A percentile compares a stretch with the other conserved stretches of the same genome.
Evolutionary conservation across 1,284 basidiomycete genomes (phyloP).

Genomic region (Leccinum pachyderme): DNA sequence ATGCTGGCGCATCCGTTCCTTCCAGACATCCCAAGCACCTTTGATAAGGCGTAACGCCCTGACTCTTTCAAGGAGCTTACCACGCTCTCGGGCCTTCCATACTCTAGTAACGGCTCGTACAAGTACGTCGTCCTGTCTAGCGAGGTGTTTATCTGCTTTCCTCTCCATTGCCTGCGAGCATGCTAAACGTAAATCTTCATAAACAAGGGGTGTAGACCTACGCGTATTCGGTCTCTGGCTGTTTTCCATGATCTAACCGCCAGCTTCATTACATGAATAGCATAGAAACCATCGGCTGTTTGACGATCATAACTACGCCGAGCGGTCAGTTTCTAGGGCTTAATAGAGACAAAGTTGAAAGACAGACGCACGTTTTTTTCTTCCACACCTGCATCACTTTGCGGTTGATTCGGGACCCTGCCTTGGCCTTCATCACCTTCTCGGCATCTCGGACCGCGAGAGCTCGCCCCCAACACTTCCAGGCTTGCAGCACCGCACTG

Average conservation of each 20-base stretch:
- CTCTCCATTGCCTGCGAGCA: slow-evolving; percentile 44
- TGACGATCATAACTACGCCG: slow-evolving; percentile 42
- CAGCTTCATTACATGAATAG: slow-evolving; percentile 44
- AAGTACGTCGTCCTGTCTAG: slow-evolving; percentile 61
- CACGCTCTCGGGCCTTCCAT: slow-evolving; percentile 73
- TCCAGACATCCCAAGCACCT: slow-evolving; percentile 55
- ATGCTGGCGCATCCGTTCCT: slow-evolving; percentile 42
- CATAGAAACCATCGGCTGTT: slow-evolving; percentile 44
- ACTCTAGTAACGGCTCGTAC: slow-evolving; percentile 63
- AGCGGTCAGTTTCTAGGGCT: slow-evolving; percentile 11
- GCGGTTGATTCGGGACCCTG: slow-evolving; percentile 46
- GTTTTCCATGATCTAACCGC: slow-evolving; percentile 56
- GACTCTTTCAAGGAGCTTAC: slow-evolving; percentile 58
- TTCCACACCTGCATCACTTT: slow-evolving; percentile 55
- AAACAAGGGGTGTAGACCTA: slow-evolving; percentile 32
- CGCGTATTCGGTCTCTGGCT: slow-evolving; percentile 48
- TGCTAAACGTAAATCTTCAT: slow-evolving; percentile 10
- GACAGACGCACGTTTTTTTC: slow-evolving; percentile 47
- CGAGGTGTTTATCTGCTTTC: slow-evolving; percentile 56
- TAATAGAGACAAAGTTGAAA: background rate
- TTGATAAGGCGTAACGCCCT: slow-evolving; percentile 46
- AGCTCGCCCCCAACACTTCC: slow-evolving; percentile 55
- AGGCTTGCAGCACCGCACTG: slow-evolving; percentile 39
- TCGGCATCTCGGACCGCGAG: slow-evolving; percentile 45
- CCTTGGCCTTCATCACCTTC: slow-evolving; percentile 41